A percentile compares a stretch with the other conserved stretches of the same genome.
Conservation (phyloP, 768 basidiomycete genomes). For the Collybia mongolica region DNA sequence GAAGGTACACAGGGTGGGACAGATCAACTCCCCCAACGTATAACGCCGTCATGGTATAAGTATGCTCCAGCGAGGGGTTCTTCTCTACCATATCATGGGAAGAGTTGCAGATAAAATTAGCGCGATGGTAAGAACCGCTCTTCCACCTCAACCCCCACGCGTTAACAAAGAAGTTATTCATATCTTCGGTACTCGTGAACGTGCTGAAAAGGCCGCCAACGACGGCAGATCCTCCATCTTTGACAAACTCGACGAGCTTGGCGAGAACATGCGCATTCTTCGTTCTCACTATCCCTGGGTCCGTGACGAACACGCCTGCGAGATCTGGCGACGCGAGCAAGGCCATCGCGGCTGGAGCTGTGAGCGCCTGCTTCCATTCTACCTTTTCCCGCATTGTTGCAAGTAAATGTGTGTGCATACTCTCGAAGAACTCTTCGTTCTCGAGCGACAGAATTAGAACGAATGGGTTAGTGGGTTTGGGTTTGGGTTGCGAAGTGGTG, state of each 20-base stretch:
- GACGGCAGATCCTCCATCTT: slow-evolving; percentile 35
- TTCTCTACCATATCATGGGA: slow-evolving; percentile 14
- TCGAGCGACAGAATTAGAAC: slow-evolving; percentile 23
- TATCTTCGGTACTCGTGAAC: slow-evolving; percentile 9
- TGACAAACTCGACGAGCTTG: slow-evolving; percentile 29
- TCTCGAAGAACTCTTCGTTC: slow-evolving; percentile 10
- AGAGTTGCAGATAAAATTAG: slow-evolving; percentile 16
- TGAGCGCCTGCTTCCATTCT: slow-evolving; percentile 15
- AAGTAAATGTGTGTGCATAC: slow-evolving; percentile 16
- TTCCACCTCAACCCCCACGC: slow-evolving; percentile 26
- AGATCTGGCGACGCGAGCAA: slow-evolving; percentile 26
- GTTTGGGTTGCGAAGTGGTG: not conserved
- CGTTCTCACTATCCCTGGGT: slow-evolving; percentile 22
- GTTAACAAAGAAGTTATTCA: slow-evolving; percentile 17
- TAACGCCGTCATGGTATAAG: slow-evolving; percentile 32
- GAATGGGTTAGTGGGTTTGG: slow-evolving; percentile 16
- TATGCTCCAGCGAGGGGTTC: slow-evolving; percentile 11
- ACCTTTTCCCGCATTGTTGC: slow-evolving; percentile 14
- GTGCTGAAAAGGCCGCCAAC: slow-evolving; percentile 26
- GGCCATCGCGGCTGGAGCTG: slow-evolving; percentile 11
- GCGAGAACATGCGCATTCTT: slow-evolving; percentile 24
- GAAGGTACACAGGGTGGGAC: slow-evolving; percentile 22
- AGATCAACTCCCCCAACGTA: slow-evolving; percentile 17
- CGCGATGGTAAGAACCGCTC: slow-evolving; percentile 17
- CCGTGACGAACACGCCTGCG: slow-evolving; percentile 33